These are phyloP conservation scores for Laguncularia racemosa DNA, from an alignment of 345 rosid species.

Conservation along the genomic window DNA sequence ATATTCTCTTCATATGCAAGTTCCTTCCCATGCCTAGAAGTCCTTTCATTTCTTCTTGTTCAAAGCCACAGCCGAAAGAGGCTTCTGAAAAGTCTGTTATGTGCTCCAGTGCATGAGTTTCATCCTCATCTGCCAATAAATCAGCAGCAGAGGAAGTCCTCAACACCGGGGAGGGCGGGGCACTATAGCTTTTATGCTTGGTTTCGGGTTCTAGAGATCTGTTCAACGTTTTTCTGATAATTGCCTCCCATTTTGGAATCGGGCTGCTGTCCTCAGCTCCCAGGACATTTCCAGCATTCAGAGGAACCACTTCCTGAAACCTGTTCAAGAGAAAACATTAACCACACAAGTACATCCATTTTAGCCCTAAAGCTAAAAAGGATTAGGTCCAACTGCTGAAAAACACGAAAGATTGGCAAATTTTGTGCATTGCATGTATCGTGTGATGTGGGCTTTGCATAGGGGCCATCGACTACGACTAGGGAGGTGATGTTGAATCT, in stretches of 20 bases:
- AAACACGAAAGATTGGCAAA: too few species aligned
- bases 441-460: too few species aligned
- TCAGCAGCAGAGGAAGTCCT: slow-evolving; percentile 69
- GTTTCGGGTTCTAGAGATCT: slow-evolving; percentile 44
- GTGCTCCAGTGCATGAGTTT: slow-evolving; percentile 35
- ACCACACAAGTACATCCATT: too few species aligned
- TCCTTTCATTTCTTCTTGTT: slow-evolving; percentile 18
- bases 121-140: slow-evolving; percentile 47
- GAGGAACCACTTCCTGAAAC: slow-evolving; percentile 94
- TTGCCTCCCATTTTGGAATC: slow-evolving; percentile 85
- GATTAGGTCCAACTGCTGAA: too few species aligned
- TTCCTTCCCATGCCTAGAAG: slow-evolving; percentile 23
- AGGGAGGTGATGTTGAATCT: too few species aligned
- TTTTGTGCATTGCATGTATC: too few species aligned
- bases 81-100: slow-evolving; percentile 23
- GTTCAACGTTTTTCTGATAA: slow-evolving; percentile 85
- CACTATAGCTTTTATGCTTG: slow-evolving; percentile 63
- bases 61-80: slow-evolving; percentile 14
- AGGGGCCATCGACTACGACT: too few species aligned
- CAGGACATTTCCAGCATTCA: slow-evolving; percentile 89
- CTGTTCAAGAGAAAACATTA: slow-evolving; percentile 22
- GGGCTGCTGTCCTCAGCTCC: slow-evolving; percentile 93
- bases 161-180: slow-evolving; percentile 84
- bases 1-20: slow-evolving; percentile 32
- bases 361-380: too few species aligned